These are phyloP conservation scores for Coelastrella sp. DNA, from an alignment of 139 green algal genomes.

Conservation along the genomic window DNA sequence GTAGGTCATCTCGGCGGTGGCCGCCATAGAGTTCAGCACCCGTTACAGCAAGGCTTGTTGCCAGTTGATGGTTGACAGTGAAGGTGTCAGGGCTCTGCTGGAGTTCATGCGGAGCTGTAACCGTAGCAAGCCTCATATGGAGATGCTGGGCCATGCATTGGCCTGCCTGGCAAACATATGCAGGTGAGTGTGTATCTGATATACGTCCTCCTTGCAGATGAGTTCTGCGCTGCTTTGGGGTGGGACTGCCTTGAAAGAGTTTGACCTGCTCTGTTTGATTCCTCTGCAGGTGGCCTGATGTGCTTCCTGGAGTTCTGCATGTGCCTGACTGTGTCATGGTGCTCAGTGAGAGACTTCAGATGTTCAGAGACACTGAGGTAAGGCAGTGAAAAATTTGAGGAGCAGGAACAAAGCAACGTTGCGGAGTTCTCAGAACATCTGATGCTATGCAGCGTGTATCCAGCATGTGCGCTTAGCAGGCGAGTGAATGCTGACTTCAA, in stretches of 20 bases:
- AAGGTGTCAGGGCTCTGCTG: slow-evolving; percentile 62
- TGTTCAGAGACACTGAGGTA: slow-evolving; percentile 75
- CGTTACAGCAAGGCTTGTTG: slow-evolving; percentile 72
- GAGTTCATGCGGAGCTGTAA: slow-evolving; percentile 72
- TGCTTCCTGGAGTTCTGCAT: slow-evolving; percentile 61
- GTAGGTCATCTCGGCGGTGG: slow-evolving; percentile 59
- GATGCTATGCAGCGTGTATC: no score
- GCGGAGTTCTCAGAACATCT: no score
- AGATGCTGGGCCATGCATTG: slow-evolving; percentile 62
- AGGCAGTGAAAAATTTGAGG: no score
- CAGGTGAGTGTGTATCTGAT: not conserved
- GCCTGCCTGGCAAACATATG: slow-evolving; percentile 68
- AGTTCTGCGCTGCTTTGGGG: not conserved
- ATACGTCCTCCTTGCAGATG: not conserved
- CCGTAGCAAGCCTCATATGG: slow-evolving; percentile 72
- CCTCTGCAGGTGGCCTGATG: slow-evolving; percentile 40
- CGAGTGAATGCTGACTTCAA: no score
- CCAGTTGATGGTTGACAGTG: slow-evolving; percentile 59
- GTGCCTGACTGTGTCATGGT: slow-evolving; percentile 66
- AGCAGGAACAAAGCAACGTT: no score
- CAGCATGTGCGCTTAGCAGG: no score
- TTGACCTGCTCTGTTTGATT: not conserved
- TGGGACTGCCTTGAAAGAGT: not conserved
- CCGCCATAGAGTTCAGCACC: slow-evolving; percentile 60
- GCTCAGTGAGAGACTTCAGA: slow-evolving; percentile 79